Base-by-base conservation (phyloP, 2,329 filamentous ascomycete genomes). In the Calonectria pteridis region DNA sequence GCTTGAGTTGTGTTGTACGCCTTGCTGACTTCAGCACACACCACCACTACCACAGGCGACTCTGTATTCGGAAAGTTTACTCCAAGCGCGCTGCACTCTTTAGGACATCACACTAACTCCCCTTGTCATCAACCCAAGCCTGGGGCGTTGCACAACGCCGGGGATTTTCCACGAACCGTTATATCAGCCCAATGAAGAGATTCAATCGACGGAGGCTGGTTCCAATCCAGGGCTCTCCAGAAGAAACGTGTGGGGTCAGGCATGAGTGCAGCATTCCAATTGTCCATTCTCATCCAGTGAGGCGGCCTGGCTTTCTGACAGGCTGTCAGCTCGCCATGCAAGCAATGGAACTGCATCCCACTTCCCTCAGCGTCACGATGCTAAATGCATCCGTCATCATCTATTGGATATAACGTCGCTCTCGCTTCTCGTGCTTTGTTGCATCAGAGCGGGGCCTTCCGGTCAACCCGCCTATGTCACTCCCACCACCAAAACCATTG, bases 311-410 rank as follows among this genome's bases (percentile, higher is more conserved):
- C 69, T 70, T 75, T 59, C 76, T 67, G 78, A 79, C 78, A 80
- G 78, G 78, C 76, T 79, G 72, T 76, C 78, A 77, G 73, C 73
- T 78, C 74, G 78, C 77, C 78, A 80, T 79, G 77, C 77, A 80
- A 80, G 78, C 76, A 78, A 80, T 75, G 76, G 71, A 74, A 69
- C 76, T 77, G 74, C 76, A 77, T 77, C 72, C 67, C 73, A 71
- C 33, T 23, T 63, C 43, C 18, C 72, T 72, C 72, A 69, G 65
- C 71, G 66, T 77, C 72, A 70, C 55, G 69, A 76, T 77, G 76
- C 72, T 74, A 74, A 69, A 71, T 58, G 46, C 55, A 71, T 66
- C 65, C 43, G 55, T 51, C 59, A 35, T 31, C 55, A 50, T 37
- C 55, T 58, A 76, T 71, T 73, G 75, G 72, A 35, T 46, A 33